Base-by-base conservation (phyloP, 1,284 basidiomycete species). In the Sanguinoderma infundibulare region DNA sequence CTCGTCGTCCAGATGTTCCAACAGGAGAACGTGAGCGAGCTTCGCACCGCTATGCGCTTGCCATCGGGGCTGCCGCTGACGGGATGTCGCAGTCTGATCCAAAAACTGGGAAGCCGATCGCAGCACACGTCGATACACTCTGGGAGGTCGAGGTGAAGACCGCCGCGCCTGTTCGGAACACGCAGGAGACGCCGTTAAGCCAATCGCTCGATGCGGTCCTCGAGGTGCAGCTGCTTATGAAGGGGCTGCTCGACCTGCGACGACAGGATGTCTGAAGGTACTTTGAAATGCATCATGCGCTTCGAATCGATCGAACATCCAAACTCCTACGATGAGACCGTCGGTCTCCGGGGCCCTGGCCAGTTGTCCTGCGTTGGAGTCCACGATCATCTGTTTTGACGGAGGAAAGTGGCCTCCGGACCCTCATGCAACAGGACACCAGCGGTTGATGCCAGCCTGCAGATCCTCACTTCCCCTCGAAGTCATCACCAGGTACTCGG, bases 71-170 rank as follows among this genome's bases (percentile, higher is more conserved):
- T 14, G 50, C 26, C n/a, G 8, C 32, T 53, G 14, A 40, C n/a
- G 28, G 15, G 28, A n/a, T 8, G 28, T 57, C 17, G 39, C 49
- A 89, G 90, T 83, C 89, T 35, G 89, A 92, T 68, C 80, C 82
- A 0, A 89, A 84, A 73, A 91, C 89, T 4, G 85, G 86, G 57
- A 83, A 87, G 64, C 87, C 89, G 0, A 87, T 87, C 39, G 86
- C 89, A 42, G 89, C 88, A 17, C 88, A 90, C 59, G 76, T 84
- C 15, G 90, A 91, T 65, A 90, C 90, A 0, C 78, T 91, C 9
- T 93, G 91, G 91, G 87, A 92, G 71, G 90, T 93, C 36, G 89
- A 93, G 75, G 91, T 92, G 50, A 92, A 90, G 73, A 91, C 90
- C 1, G 89, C 90, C 2, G 80, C 81, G 6, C 91, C 91, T 5